Evolutionary conservation across 2,329 filamentous ascomycete genomes (phyloP).

Genomic region (Pyrenophora graminea): DNA sequence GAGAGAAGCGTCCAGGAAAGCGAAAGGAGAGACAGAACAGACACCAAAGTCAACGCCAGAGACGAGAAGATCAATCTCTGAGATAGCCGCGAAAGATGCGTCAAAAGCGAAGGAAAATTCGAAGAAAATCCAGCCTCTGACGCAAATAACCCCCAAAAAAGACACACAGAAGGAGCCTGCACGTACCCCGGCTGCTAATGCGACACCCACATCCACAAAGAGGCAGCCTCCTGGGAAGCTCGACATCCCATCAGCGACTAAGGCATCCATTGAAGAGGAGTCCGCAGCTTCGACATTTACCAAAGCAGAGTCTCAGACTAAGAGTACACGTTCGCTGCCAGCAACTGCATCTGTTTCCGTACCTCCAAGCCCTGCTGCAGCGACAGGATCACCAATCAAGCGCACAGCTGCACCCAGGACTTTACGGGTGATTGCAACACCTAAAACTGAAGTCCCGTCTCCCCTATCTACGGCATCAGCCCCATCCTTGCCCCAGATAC

Average conservation of each 20-base stretch:
- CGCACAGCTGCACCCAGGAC: constrained; percentile 61
- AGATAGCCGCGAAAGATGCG: constrained; percentile 22
- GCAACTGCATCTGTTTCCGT: constrained; percentile 55
- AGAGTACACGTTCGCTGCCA: constrained; percentile 31
- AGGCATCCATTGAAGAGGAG: constrained; percentile 25
- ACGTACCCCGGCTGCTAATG: constrained; percentile 4
- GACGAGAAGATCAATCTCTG: constrained; percentile 20
- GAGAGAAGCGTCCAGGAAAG: constrained; percentile 17
- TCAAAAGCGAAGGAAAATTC: constrained; percentile 25
- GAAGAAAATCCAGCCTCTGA: constrained; percentile 22
- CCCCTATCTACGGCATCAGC: constrained; percentile 43
- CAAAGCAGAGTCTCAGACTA: constrained; percentile 33
- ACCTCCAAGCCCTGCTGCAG: constrained; percentile 59
- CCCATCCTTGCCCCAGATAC: constrained; percentile 37
- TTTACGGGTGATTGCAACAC: constrained; percentile 69
- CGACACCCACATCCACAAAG: constrained; percentile 28
- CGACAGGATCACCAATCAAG: constrained; percentile 51
- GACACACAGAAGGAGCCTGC: constrained; percentile 10
- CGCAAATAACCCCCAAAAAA: constrained; percentile 20
- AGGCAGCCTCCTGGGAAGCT: constrained; percentile 53
- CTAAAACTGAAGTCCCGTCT: constrained; percentile 63
- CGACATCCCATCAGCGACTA: constrained; percentile 50
- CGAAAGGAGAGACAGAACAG: constrained; percentile 7
- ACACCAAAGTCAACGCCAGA: constrained; percentile 18
- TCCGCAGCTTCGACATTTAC: constrained; percentile 14